Evolutionary conservation across 371 early-diverging fungal genomes (phyloP).

Genomic region (Caulochytrium protostelioides): DNA sequence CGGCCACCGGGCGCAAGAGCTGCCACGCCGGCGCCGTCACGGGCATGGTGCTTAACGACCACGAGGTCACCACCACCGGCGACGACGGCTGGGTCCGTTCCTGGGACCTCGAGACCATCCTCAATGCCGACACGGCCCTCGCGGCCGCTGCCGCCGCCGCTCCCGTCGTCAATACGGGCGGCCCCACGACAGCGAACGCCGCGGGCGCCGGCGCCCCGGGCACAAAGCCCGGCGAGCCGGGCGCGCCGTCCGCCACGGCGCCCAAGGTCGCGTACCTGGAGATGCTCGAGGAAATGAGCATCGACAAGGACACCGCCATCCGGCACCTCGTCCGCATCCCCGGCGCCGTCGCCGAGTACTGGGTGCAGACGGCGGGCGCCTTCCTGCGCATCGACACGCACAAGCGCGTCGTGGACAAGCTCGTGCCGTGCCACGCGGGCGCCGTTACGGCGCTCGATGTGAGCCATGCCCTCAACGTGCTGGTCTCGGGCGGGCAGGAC

Average conservation of each 20-base stretch:
- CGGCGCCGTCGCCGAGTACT: slow-evolving; percentile 11
- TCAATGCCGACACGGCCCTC: slow-evolving; percentile 30
- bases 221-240: neutral
- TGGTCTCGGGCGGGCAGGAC: slow-evolving; percentile 17
- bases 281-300: neutral
- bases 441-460: slow-evolving; percentile 13
- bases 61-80: slow-evolving; percentile 25
- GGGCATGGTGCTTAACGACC: slow-evolving; percentile 15
- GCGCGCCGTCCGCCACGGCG: neutral
- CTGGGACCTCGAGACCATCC: slow-evolving; percentile 36
- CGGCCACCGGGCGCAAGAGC: slow-evolving; percentile 12
- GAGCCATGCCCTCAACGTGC: slow-evolving; percentile 11
- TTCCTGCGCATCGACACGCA: slow-evolving; percentile 10
- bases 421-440: slow-evolving; percentile 20
- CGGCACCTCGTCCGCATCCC: too few species aligned
- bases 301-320: neutral
- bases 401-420: slow-evolving; percentile 14
- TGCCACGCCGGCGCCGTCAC: slow-evolving; percentile 25
- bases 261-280: neutral
- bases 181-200: neutral
- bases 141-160: too few species aligned
- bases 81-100: slow-evolving; percentile 30
- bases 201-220: neutral
- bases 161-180: too few species aligned
- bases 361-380: neutral